Percentiles rank a stretch among this genome's conserved stretches.
phyloP scores from a whole-genome alignment of 1,284 basidiomycete species.

The Boletus sp. region DNA sequence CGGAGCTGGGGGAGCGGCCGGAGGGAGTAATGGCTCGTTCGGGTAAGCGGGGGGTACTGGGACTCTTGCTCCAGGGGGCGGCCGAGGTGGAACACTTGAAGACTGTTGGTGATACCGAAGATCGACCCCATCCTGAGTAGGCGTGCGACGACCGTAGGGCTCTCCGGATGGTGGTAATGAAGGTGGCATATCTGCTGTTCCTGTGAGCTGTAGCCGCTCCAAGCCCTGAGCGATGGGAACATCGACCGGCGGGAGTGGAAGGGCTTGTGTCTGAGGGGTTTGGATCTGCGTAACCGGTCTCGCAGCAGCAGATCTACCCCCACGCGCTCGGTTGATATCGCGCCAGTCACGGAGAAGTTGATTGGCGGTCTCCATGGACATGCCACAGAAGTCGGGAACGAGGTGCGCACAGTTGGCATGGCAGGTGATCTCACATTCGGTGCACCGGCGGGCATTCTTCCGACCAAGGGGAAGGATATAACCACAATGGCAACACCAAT shows the following conservation, averaged over 20 bases:
- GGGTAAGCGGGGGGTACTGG: conserved; percentile 38
- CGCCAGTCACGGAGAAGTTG: conserved; percentile 88
- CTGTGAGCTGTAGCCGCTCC: conserved; percentile 50
- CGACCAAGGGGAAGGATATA: conserved; percentile 96
- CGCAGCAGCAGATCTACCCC: conserved; percentile 38
- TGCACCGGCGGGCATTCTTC: conserved; percentile 94
- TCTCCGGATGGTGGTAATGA: conserved; percentile 31
- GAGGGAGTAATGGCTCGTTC: conserved; percentile 32
- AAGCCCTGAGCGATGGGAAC: conserved; percentile 39
- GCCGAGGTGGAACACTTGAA: conserved; percentile 38
- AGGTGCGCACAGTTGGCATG: conserved; percentile 98
- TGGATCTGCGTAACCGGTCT: conserved; percentile 38
- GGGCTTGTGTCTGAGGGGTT: conserved; percentile 30
- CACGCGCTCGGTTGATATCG: conserved; percentile 65
- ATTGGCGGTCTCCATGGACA: conserved; percentile 99
- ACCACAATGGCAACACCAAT: conserved; percentile 99
- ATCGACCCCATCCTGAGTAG: conserved; percentile 32
- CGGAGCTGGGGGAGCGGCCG: conserved; percentile 13
- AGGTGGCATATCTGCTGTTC: conserved; percentile 33
- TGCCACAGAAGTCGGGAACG: conserved; percentile 98
- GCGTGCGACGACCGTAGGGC: conserved; percentile 35
- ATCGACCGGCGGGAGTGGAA: conserved; percentile 29
- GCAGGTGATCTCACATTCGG: conserved; percentile 94
- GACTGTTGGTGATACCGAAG: conserved; percentile 31
- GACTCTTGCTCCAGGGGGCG: conserved; percentile 44